Conservation (phyloP, 2,329 filamentous ascomycete genomes). For the Microdochium trichocladiopsis region DNA sequence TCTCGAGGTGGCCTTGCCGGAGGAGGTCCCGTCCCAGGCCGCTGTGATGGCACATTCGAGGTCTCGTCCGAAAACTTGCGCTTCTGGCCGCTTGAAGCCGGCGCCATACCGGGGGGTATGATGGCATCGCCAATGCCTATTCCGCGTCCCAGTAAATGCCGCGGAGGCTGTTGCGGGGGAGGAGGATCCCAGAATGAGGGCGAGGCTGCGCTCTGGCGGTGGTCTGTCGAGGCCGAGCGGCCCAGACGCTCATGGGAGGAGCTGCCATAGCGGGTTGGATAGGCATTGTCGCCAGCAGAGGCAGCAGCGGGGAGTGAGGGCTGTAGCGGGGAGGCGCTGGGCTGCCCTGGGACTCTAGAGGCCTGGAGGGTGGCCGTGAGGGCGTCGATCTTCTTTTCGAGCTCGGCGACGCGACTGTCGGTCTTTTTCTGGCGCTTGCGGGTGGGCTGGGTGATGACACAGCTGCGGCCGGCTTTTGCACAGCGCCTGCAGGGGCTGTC, state of each 20-base stretch:
- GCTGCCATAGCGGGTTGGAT: not conserved
- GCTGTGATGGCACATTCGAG: not conserved
- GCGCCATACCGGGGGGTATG: conserved; percentile 13
- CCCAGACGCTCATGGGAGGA: not conserved
- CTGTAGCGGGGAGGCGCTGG: not conserved
- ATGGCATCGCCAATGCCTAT: conserved; percentile 10
- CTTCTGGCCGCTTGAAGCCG: conserved; percentile 23
- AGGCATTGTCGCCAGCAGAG: not conserved
- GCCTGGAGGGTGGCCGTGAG: conserved; percentile 74
- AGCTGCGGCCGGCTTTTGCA: conserved; percentile 70
- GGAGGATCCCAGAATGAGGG: not conserved
- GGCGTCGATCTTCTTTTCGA: conserved; percentile 89
- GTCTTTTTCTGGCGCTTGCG: conserved; percentile 87
- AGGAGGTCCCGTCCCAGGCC: conserved; percentile 7
- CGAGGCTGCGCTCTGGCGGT: not conserved
- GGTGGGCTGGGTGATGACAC: conserved; percentile 67
- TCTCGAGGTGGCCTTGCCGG: conserved; percentile 6
- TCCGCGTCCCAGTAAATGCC: conserved; percentile 4
- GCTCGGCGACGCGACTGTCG: conserved; percentile 79
- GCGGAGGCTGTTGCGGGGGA: conserved; percentile 3
- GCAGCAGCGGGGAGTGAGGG: not conserved
- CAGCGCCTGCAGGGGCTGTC: conserved; percentile 69
- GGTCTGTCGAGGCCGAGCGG: not conserved
- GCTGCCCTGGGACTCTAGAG: conserved; percentile 16
- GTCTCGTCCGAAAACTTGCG: conserved; percentile 25